Percentiles rank a stretch among this genome's conserved stretches.
phyloP scores from a whole-genome alignment of 352 stramenopile species.

The Globisporangium solare region DNA sequence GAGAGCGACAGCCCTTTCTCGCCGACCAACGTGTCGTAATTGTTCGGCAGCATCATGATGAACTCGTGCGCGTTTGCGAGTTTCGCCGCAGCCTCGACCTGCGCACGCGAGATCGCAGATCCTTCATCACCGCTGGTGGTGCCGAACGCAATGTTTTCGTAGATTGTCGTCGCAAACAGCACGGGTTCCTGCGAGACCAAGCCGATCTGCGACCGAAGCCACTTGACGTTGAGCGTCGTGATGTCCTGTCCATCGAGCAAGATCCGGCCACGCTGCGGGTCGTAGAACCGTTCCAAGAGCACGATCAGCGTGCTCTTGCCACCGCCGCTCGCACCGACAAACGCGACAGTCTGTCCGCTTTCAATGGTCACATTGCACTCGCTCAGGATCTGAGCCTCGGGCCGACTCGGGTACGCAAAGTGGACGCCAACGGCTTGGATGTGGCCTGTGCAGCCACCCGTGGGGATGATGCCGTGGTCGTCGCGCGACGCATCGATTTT shows the following conservation, averaged over 20 bases:
- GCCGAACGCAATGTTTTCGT: slow-evolving; percentile 88
- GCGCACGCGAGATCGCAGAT: slow-evolving; percentile 28
- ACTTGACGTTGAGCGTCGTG: slow-evolving; percentile 72
- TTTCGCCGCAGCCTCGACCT: slow-evolving; percentile 77
- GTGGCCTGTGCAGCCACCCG: slow-evolving; percentile 19
- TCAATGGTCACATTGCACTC: slow-evolving; percentile 26
- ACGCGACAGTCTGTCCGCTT: slow-evolving; percentile 24
- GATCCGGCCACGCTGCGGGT: slow-evolving; percentile 63
- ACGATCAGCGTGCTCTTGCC: slow-evolving; percentile 39
- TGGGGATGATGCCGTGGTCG: slow-evolving; percentile 20
- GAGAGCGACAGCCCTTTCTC: slow-evolving; percentile 47
- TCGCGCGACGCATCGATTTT: slow-evolving; percentile 35
- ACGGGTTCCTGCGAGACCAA: slow-evolving; percentile 86
- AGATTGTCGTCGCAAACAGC: slow-evolving; percentile 86
- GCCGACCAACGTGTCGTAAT: slow-evolving; percentile 83
- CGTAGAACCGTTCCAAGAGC: slow-evolving; percentile 89
- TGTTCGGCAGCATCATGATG: slow-evolving; percentile 83
- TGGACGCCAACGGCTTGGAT: slow-evolving; percentile 43
- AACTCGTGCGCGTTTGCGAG: slow-evolving; percentile 87
- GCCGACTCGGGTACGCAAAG: slow-evolving; percentile 69
- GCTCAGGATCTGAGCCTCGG: slow-evolving; percentile 26
- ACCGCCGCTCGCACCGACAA: slow-evolving; percentile 26
- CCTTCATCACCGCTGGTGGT: slow-evolving; percentile 6
- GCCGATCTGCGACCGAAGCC: slow-evolving; percentile 55
- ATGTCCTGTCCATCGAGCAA: slow-evolving; percentile 79